phyloP scores from a whole-genome alignment of 371 early-diverging fungal species.

The Mucor velutinosus region DNA sequence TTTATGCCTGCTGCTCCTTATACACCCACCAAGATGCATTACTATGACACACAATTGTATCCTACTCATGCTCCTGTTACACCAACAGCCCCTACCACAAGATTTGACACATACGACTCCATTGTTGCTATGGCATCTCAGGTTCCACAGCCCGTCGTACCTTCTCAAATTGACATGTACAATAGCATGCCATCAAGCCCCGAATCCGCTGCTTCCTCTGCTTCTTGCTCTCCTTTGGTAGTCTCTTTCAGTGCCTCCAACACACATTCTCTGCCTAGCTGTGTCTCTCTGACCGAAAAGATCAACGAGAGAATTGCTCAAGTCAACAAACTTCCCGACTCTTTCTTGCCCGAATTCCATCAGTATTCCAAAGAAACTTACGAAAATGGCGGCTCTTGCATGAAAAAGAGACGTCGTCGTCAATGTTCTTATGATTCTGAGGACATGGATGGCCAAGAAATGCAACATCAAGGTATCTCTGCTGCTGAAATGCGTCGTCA shows the following conservation, averaged over 20 bases:
- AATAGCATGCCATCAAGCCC: conserved; percentile 1
- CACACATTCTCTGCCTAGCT: neutral
- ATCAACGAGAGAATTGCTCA: neutral
- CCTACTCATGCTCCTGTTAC: neutral
- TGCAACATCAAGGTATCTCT: too few species aligned
- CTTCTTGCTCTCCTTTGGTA: neutral
- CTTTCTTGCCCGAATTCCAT: conserved; percentile 10
- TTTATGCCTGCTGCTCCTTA: neutral
- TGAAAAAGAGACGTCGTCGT: conserved; percentile 23
- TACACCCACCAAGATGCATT: neutral
- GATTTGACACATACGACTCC: neutral
- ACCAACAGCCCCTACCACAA: neutral
- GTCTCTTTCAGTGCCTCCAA: neutral
- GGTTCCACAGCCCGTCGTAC: neutral
- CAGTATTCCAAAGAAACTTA: conserved; percentile 10
- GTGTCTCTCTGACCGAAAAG: neutral
- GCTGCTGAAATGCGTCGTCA: conserved; percentile 29
- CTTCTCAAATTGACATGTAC: conserved; percentile 2
- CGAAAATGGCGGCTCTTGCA: conserved; percentile 16
- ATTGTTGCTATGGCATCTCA: neutral
- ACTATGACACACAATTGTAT: neutral
- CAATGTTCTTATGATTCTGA: too few species aligned
- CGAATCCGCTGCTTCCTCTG: neutral
- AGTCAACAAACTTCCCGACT: neutral
- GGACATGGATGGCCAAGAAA: too few species aligned